Percentiles rank a stretch among this genome's conserved stretches.
Conservation (phyloP, 495 filamentous ascomycete genomes). For the Cladorrhinum samala region DNA sequence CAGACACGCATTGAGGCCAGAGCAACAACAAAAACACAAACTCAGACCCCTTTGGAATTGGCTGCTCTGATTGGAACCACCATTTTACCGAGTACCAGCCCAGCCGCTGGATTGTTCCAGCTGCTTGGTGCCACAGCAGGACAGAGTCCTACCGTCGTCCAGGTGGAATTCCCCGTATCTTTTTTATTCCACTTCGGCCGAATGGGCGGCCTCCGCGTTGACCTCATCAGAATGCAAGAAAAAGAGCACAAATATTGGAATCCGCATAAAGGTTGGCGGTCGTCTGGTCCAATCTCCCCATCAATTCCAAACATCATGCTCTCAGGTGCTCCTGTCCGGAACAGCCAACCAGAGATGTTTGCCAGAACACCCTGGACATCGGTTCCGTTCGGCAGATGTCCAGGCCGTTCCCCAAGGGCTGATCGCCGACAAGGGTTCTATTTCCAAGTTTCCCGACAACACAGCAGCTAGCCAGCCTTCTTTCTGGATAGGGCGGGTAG, state of each 20-base stretch:
- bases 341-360: conserved; percentile 7
- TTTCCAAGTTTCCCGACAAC: neutral
- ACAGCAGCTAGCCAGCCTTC: neutral
- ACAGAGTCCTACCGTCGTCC: too few species aligned
- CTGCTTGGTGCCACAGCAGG: neutral
- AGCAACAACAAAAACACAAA: too few species aligned
- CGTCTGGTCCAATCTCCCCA: conserved; percentile 19
- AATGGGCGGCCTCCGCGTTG: conserved; percentile 13
- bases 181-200: conserved; percentile 1
- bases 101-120: too few species aligned
- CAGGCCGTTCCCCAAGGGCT: conserved; percentile 1
- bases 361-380: neutral
- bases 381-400: neutral
- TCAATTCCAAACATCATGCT: conserved; percentile 8
- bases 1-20: too few species aligned
- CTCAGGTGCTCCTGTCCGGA: conserved; percentile 1
- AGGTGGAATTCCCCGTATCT: too few species aligned
- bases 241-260: neutral
- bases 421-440: conserved; percentile 15
- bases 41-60: too few species aligned
- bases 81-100: neutral
- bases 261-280: conserved; percentile 7
- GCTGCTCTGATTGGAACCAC: neutral
- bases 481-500: neutral
- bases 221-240: neutral